These are phyloP conservation scores for Cryptococcus sp. DNA, from an alignment of 1,284 basidiomycete species.

Conservation along the genomic window DNA sequence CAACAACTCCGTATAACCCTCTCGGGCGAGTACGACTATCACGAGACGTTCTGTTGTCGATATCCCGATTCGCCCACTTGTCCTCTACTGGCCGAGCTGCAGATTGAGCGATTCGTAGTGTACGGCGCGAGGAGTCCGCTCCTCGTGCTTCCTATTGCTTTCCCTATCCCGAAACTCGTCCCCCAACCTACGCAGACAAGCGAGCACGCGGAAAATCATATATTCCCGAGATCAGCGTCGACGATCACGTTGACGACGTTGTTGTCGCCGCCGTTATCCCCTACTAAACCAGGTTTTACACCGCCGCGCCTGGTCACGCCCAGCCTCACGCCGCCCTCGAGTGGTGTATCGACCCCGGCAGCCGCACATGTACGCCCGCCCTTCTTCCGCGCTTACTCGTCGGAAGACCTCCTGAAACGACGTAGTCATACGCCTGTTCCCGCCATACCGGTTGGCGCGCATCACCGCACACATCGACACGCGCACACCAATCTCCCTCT, in stretches of 20 bases:
- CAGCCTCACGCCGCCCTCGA: too few relatives aligned
- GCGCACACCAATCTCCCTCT: constrained; percentile 4
- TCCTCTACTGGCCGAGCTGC: constrained; percentile 10
- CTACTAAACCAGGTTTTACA: not conserved
- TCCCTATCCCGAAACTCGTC: constrained; percentile 6
- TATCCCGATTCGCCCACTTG: constrained; percentile 6
- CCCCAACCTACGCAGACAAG: not conserved
- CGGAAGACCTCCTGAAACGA: not conserved
- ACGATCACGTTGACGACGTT: not conserved
- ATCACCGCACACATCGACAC: not conserved
- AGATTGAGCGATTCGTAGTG: constrained; percentile 14
- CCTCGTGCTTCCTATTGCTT: constrained; percentile 14
- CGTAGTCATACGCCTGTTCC: not conserved
- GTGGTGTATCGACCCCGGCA: not conserved
- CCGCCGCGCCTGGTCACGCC: not conserved
- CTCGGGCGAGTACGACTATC: constrained; percentile 18
- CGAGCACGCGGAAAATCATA: not conserved
- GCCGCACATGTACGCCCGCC: not conserved
- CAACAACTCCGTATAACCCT: constrained; percentile 12
- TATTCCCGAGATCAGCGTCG: not conserved
- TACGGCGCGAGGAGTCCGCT: constrained; percentile 18
- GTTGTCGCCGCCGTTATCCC: not conserved
- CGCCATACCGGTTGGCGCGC: not conserved
- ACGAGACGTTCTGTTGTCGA: constrained; percentile 17
- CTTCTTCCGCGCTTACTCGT: too few relatives aligned